phyloP scores from a whole-genome alignment of 306 rosid species.

The Dicorynia guianensis region DNA sequence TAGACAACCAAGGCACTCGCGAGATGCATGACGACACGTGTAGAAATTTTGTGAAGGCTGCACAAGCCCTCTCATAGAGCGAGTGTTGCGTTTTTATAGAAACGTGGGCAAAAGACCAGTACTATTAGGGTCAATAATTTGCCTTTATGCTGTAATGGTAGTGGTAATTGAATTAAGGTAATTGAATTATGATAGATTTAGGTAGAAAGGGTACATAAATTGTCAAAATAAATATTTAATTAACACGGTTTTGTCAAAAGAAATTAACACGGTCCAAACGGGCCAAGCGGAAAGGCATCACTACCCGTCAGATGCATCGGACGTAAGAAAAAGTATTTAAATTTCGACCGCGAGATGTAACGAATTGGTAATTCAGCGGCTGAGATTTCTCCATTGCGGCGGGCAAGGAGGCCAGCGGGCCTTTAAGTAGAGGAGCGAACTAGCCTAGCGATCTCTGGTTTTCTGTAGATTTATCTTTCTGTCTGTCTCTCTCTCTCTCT shows the following conservation, averaged over 20 bases:
- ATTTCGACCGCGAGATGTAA: slow-evolving; percentile 44
- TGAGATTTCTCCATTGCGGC: slow-evolving; percentile 42
- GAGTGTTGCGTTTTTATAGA: neutral
- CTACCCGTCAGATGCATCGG: slow-evolving; percentile 40
- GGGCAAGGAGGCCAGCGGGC: slow-evolving; percentile 47
- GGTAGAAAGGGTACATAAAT: too few relatives aligned
- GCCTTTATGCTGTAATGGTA: neutral
- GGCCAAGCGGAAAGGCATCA: neutral
- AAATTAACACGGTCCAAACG: neutral
- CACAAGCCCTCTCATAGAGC: neutral
- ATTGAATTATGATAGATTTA: too few relatives aligned
- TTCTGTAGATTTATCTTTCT: neutral
- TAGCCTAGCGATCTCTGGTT: slow-evolving; percentile 33
- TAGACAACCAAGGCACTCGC: neutral
- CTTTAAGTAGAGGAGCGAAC: slow-evolving; percentile 52
- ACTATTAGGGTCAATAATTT: neutral
- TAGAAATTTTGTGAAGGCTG: neutral
- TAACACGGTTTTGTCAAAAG: too few relatives aligned
- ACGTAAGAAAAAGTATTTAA: slow-evolving; percentile 1
- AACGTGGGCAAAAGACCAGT: neutral
- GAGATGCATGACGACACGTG: neutral
- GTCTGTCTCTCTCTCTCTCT: neutral
- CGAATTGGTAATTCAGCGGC: slow-evolving; percentile 35
- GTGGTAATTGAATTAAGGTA: too few relatives aligned
- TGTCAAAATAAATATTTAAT: too few relatives aligned